A percentile compares a stretch with the other conserved stretches of the same genome.
These are phyloP conservation scores for Umbelopsis ramanniana DNA, from an alignment of 192 early-diverging fungal species.

Conservation along the genomic window DNA sequence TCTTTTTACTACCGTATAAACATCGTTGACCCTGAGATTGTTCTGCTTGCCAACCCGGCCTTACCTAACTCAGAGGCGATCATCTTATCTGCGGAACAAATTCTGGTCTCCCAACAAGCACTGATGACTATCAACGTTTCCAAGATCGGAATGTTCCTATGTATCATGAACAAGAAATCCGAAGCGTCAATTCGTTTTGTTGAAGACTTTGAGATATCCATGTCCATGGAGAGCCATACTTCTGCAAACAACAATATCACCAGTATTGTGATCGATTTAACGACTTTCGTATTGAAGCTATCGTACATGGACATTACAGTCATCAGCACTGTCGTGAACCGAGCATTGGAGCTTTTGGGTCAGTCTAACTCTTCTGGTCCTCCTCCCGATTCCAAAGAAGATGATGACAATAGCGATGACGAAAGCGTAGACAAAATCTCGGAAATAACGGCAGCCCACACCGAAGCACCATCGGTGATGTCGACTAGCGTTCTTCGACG, in stretches of 20 bases:
- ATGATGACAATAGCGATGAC: background rate
- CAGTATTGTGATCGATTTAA: constrained; percentile 60
- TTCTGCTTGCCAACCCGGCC: constrained; percentile 69
- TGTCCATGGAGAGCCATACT: constrained; percentile 60
- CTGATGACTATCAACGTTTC: constrained; percentile 64
- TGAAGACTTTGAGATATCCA: constrained; percentile 71
- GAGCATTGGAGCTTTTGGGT: constrained; percentile 52
- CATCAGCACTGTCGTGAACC: constrained; percentile 67
- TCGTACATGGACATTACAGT: constrained; percentile 74
- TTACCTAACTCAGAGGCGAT: constrained; percentile 72
- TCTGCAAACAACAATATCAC: constrained; percentile 60
- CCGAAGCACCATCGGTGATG: constrained; percentile 9
- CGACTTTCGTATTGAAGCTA: constrained; percentile 71
- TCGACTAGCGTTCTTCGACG: background rate
- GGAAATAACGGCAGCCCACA: background rate
- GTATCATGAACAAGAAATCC: constrained; percentile 68
- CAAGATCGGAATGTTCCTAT: constrained; percentile 77
- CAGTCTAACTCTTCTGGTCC: background rate
- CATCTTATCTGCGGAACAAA: constrained; percentile 66
- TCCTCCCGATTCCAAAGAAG: background rate
- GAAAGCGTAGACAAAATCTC: background rate
- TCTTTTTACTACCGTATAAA: constrained; percentile 62
- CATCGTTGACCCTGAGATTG: constrained; percentile 74
- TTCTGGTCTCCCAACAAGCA: constrained; percentile 65
- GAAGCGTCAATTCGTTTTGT: constrained; percentile 74